Evolutionary conservation across 805 yeast genomes (phyloP).

Genomic region (Saturnispora halmiae): DNA sequence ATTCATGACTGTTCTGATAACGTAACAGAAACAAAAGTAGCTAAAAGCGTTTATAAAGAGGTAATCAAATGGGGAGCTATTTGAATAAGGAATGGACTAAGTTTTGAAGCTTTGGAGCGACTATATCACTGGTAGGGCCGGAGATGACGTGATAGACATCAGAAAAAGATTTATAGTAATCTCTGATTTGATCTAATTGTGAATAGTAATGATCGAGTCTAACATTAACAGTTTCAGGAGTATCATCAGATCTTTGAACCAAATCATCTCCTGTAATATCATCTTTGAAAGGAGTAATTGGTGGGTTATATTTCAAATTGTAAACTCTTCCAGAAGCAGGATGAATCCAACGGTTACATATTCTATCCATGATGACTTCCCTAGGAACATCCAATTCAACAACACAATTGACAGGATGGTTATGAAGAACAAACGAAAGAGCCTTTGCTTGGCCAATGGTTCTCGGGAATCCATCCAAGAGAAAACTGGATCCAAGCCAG

Average conservation of each 20-base stretch:
- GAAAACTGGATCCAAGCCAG: constrained; percentile 50
- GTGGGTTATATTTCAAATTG: constrained; percentile 82
- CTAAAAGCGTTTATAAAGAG: constrained; percentile 2
- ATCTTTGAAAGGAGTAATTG: constrained; percentile 69
- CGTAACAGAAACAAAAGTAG: background rate
- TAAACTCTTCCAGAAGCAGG: constrained; percentile 78
- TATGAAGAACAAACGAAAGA: constrained; percentile 37
- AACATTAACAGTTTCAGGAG: constrained; percentile 57
- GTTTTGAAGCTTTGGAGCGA: constrained; percentile 56
- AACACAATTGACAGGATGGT: constrained; percentile 56
- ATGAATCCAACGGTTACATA: constrained; percentile 81
- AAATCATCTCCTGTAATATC: constrained; percentile 87
- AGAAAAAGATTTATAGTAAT: constrained; percentile 39
- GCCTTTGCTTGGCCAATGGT: constrained; percentile 62
- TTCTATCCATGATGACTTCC: constrained; percentile 68
- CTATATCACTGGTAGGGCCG: constrained; percentile 79
- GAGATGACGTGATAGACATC: constrained; percentile 47
- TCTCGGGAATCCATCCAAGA: constrained; percentile 90
- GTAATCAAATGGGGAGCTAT: no score
- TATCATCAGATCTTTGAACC: constrained; percentile 75
- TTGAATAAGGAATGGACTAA: constrained; percentile 4
- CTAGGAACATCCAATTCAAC: constrained; percentile 85
- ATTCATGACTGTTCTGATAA: no score
- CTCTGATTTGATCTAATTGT: constrained; percentile 55
- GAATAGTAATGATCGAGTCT: constrained; percentile 55